These are phyloP conservation scores for Sclerotinia spermophila DNA, from an alignment of 2,329 filamentous ascomycete genomes.

Conservation along the genomic window DNA sequence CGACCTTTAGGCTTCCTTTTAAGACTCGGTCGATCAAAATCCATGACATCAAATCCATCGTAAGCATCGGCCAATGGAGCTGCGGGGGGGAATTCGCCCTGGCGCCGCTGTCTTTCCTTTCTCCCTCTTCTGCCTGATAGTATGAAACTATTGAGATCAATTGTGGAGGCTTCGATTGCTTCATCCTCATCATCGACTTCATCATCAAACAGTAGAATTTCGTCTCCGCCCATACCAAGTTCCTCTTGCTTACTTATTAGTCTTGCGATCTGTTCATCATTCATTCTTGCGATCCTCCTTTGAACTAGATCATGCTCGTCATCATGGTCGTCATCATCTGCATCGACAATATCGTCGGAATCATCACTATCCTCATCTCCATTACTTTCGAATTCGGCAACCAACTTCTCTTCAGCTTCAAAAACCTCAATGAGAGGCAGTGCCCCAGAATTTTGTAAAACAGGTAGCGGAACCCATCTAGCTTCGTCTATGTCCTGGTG, in stretches of 20 bases:
- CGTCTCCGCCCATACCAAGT: constrained; percentile 57
- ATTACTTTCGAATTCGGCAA: constrained; percentile 37
- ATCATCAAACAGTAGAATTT: constrained; percentile 56
- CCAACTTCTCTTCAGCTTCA: constrained; percentile 36
- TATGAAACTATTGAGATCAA: constrained; percentile 14
- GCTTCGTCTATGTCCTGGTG: constrained; percentile 45
- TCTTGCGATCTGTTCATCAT: constrained; percentile 59
- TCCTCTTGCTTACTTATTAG: constrained; percentile 60
- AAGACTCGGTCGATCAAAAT: constrained; percentile 69
- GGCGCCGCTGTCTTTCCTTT: constrained; percentile 30
- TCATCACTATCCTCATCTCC: constrained; percentile 34
- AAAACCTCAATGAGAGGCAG: constrained; percentile 37
- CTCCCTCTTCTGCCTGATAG: constrained; percentile 26
- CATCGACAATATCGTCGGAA: constrained; percentile 23
- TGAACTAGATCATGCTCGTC: constrained; percentile 40
- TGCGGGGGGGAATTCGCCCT: constrained; percentile 49
- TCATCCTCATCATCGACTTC: constrained; percentile 36
- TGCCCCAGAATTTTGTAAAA: constrained; percentile 35
- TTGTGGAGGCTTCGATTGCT: not conserved
- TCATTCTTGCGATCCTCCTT: constrained; percentile 45
- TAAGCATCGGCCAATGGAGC: constrained; percentile 50
- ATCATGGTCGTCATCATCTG: constrained; percentile 34
- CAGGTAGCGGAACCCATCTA: constrained; percentile 44
- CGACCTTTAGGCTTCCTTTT: constrained; percentile 61
- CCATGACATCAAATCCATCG: constrained; percentile 79